Base-by-base conservation (phyloP, 345 rosid genomes). In the Microthlaspi erraticum region DNA sequence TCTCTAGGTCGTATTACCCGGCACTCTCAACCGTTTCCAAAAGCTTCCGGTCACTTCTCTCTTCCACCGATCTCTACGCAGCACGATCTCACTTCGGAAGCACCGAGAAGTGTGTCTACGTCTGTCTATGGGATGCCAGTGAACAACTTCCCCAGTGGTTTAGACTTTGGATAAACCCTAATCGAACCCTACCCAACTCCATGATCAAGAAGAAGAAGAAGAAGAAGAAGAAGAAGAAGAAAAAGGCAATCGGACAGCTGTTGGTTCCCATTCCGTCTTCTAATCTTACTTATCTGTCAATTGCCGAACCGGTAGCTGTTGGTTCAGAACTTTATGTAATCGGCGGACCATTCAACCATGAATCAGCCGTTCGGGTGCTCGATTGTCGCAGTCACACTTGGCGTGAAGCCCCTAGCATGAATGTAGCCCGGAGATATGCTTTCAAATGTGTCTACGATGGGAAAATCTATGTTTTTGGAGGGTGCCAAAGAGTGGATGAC, bases 1-100 rank as follows among this genome's bases (percentile, higher is more conserved):
- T 64, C 44, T 13, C 68, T 1, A 48, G 39, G 4, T 7, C 31
- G 11, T 34, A 48, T 31, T 64, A 64, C 19, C 57, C 68, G 4
- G 7, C 3, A 34, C 20, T 64, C 33, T 49, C 57, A 4, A 0
- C 49, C 36, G 57, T 48, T 29, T 64, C 57, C 9, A 64, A 49
- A 49, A 49, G 1, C 42, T 49, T 64, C 42, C 18, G 5, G 1
- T 33, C 29, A 23, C 2, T 23, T 23, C 2, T 23, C 29, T 23
- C 29, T 23, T 23, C 29, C 29, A 23, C 29, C 2, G 29, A 23
- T 1, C 29, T 23, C 29, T 23, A 23, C 29, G 29, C 29, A 23
- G 29, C 29, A 2, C 29, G 29, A 23, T 23, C 29, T 2, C 29
- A 1, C 29, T 4, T 23, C 29, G 29, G 29, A 23, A 23, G 3